phyloP scores from a whole-genome alignment of 1,284 basidiomycete species.

The Hymenochaete sp. region DNA sequence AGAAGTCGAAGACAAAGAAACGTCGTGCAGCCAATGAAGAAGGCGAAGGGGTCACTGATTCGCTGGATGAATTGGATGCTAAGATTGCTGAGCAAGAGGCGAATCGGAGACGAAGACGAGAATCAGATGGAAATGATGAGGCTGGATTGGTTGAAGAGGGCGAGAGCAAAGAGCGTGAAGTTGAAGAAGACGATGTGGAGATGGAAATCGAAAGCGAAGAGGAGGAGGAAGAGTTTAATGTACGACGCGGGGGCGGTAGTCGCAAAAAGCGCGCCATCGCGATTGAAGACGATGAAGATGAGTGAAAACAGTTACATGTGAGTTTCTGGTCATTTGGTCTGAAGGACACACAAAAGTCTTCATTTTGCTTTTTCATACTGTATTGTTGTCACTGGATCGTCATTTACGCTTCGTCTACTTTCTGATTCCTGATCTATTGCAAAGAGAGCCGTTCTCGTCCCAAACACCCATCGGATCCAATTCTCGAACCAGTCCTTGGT shows the following conservation, averaged over 20 bases:
- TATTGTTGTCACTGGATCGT: neutral
- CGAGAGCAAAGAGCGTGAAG: slow-evolving; percentile 31
- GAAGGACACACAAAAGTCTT: neutral
- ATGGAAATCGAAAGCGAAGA: slow-evolving; percentile 70
- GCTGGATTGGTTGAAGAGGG: slow-evolving; percentile 28
- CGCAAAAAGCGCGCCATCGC: slow-evolving; percentile 50
- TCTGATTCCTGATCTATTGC: slow-evolving; percentile 26
- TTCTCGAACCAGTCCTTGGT: slow-evolving; percentile 68
- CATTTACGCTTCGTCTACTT: neutral
- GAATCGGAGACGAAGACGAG: slow-evolving; percentile 36
- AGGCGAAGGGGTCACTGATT: slow-evolving; percentile 46
- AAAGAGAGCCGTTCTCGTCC: slow-evolving; percentile 50
- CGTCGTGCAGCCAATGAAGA: slow-evolving; percentile 30
- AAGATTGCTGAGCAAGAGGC: slow-evolving; percentile 45
- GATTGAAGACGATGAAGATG: slow-evolving; percentile 52
- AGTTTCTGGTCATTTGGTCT: neutral
- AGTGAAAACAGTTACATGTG: slow-evolving; percentile 24
- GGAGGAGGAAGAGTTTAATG: slow-evolving; percentile 52
- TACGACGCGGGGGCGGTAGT: slow-evolving; percentile 42
- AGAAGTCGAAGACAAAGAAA: slow-evolving; percentile 29
- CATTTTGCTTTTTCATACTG: neutral
- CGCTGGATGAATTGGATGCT: slow-evolving; percentile 61
- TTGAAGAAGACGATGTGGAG: slow-evolving; percentile 46
- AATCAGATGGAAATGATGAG: slow-evolving; percentile 17
- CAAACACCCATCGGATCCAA: slow-evolving; percentile 56